Evolutionary conservation across 768 basidiomycete species (phyloP).

Genomic region (Chalciporus sphaerocephalus): DNA sequence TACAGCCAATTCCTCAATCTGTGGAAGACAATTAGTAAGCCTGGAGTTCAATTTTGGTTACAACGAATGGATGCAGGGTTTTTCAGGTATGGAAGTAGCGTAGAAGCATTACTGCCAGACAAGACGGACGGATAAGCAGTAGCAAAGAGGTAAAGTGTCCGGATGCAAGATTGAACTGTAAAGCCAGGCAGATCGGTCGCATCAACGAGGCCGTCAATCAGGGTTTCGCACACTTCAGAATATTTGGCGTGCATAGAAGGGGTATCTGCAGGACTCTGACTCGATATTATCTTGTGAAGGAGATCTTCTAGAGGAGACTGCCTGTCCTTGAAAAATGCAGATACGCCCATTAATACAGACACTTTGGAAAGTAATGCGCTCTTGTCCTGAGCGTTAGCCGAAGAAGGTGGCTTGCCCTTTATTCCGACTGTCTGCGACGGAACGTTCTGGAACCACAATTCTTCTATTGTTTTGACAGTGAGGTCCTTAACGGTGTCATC

Average conservation of each 20-base stretch:
- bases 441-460: constrained; percentile 73
- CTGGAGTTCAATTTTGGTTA: background rate
- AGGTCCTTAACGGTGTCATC: constrained; percentile 95
- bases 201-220: constrained; percentile 89
- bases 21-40: constrained; percentile 2
- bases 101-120: constrained; percentile 78
- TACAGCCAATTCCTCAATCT: constrained; percentile 81
- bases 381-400: constrained; percentile 45
- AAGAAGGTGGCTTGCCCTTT: constrained; percentile 35
- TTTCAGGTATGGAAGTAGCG: constrained; percentile 87
- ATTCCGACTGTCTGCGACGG: constrained; percentile 29
- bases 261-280: constrained; percentile 58
- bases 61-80: constrained; percentile 65
- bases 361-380: constrained; percentile 59
- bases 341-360: constrained; percentile 79
- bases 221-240: constrained; percentile 72
- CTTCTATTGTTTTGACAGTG: constrained; percentile 84
- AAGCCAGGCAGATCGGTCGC: constrained; percentile 75
- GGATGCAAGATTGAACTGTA: constrained; percentile 76
- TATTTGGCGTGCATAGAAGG: constrained; percentile 61
- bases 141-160: constrained; percentile 79
- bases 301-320: constrained; percentile 83
- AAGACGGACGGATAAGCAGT: constrained; percentile 81
- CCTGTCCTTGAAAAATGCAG: constrained; percentile 76
- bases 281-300: constrained; percentile 74